Conservation (phyloP, 768 basidiomycete species). For the Suillus discolor region DNA sequence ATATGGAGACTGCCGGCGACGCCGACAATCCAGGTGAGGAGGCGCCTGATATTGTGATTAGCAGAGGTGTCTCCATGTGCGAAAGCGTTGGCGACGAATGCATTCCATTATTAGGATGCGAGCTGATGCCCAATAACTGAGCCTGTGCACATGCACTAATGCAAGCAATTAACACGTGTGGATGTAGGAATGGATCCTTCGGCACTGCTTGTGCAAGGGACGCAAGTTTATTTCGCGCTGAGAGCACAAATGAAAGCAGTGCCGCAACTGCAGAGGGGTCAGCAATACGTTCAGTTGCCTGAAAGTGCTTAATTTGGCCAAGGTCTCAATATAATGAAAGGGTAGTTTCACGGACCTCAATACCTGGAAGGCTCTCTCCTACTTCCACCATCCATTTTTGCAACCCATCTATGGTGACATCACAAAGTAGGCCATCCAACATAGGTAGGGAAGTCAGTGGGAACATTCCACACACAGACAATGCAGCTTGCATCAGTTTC, state of each 20-base stretch:
- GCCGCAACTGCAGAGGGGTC: conserved; percentile 75
- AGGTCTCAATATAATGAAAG: conserved; percentile 2
- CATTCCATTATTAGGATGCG: conserved; percentile 16
- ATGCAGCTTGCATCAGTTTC: conserved; percentile 69
- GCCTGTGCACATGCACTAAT: conserved; percentile 38
- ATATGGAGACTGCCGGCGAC: conserved; percentile 23
- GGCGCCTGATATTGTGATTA: conserved; percentile 14
- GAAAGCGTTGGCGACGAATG: conserved; percentile 28
- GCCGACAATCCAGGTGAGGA: conserved; percentile 15
- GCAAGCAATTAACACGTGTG: conserved; percentile 54
- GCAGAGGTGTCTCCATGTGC: conserved; percentile 25
- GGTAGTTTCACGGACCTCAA: conserved; percentile 48
- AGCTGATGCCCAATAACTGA: conserved; percentile 14
- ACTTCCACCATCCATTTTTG: conserved; percentile 67
- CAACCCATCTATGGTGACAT: conserved; percentile 73
- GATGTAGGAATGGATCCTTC: conserved; percentile 80
- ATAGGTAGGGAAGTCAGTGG: conserved; percentile 24
- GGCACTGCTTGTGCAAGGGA: conserved; percentile 53
- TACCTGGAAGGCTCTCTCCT: conserved; percentile 58
- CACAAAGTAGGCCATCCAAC: conserved; percentile 76
- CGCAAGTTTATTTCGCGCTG: conserved; percentile 69
- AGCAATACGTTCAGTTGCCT: conserved; percentile 73
- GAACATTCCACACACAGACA: conserved; percentile 73
- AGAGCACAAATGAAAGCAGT: conserved; percentile 68
- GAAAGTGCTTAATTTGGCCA: conserved; percentile 8